These are phyloP conservation scores for Areca catechu DNA, from an alignment of 176 grass and related monocot species.

Conservation along the genomic window DNA sequence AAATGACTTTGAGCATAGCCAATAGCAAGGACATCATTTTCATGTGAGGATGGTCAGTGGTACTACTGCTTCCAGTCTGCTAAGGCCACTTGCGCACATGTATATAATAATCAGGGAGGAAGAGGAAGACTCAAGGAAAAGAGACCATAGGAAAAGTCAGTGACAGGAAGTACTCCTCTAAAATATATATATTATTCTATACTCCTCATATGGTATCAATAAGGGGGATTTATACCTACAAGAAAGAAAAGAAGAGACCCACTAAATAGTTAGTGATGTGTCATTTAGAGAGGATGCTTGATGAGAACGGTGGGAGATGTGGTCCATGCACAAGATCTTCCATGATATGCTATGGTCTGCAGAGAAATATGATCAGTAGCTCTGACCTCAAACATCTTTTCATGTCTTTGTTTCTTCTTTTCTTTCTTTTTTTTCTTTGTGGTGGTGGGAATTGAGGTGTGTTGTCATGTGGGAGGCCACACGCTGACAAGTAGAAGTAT, in stretches of 20 bases:
- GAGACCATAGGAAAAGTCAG: too few relatives aligned
- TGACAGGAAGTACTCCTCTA: too few relatives aligned
- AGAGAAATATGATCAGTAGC: background rate
- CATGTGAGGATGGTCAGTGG: too few relatives aligned
- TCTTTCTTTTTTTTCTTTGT: background rate
- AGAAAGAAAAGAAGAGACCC: too few relatives aligned
- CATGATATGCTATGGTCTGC: slow-evolving; percentile 4
- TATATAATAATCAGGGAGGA: too few relatives aligned
- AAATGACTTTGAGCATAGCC: background rate
- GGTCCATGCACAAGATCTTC: slow-evolving; percentile 14
- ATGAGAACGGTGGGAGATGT: background rate
- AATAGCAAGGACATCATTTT: too few relatives aligned
- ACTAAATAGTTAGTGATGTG: too few relatives aligned
- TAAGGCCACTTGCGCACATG: background rate
- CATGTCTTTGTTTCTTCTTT: background rate
- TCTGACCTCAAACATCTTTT: slow-evolving; percentile 16
- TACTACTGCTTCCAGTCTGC: background rate
- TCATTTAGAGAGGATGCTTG: too few relatives aligned
- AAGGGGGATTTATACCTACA: too few relatives aligned
- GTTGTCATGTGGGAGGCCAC: slow-evolving; percentile 7
- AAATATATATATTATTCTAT: too few relatives aligned
- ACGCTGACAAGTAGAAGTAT: background rate
- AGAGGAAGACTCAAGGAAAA: too few relatives aligned
- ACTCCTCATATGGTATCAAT: too few relatives aligned
- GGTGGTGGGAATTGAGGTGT: background rate